phyloP scores from a whole-genome alignment of 1,284 basidiomycete genomes.

The Chalciporus sp. region DNA sequence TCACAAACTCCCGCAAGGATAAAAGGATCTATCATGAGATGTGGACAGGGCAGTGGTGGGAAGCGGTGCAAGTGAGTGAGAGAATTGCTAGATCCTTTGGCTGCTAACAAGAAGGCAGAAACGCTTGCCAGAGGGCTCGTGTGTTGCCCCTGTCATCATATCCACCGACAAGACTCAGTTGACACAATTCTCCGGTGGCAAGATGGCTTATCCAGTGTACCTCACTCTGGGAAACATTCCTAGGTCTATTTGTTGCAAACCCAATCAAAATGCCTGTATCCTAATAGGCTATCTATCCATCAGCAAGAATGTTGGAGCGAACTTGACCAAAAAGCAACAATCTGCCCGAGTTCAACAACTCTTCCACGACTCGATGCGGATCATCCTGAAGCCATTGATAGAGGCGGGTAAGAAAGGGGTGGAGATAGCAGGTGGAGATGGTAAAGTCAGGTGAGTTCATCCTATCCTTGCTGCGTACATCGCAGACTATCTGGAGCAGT shows the following conservation, averaged over 20 bases:
- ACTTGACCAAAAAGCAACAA: not conserved
- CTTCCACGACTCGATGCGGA: not conserved
- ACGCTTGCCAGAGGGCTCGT: not conserved
- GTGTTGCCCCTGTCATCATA: not conserved
- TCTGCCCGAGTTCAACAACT: not conserved
- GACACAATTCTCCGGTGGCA: not conserved
- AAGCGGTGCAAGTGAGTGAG: not conserved
- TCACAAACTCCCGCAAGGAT: not conserved
- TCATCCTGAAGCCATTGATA: not conserved
- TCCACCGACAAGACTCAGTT: not conserved
- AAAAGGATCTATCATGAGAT: not conserved
- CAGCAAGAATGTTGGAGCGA: not conserved
- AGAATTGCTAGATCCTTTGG: too few species aligned
- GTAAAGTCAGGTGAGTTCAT: not conserved
- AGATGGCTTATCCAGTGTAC: not conserved
- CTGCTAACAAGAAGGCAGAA: too few species aligned
- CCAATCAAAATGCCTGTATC: not conserved
- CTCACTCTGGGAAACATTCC: not conserved
- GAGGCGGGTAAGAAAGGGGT: not conserved
- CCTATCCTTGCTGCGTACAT: not conserved
- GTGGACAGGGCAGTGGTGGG: not conserved
- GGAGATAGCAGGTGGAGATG: not conserved
- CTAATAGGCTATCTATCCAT: not conserved
- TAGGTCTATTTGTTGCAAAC: not conserved
- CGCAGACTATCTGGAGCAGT: not conserved